A percentile compares a stretch with the other conserved stretches of the same genome.
Evolutionary conservation across 2,329 filamentous ascomycete genomes (phyloP).

Genomic region (Dothideomycetes sp.): DNA sequence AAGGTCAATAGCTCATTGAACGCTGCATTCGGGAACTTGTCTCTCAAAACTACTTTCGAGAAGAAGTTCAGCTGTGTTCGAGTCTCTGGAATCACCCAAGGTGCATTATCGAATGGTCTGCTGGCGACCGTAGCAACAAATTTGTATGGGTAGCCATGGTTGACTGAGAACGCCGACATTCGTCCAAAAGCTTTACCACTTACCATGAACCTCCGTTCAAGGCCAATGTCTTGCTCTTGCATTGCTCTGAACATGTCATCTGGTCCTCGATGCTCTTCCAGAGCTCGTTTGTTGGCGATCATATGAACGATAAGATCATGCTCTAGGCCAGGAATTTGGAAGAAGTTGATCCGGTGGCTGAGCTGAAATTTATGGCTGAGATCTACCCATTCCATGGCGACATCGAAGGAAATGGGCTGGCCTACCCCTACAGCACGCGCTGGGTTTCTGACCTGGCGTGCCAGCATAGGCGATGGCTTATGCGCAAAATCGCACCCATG

Average conservation of each 20-base stretch:
- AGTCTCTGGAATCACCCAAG: slow-evolving; percentile 34
- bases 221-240: slow-evolving; percentile 28
- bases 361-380: background rate
- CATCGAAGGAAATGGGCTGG: background rate
- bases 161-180: slow-evolving; percentile 24
- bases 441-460: background rate
- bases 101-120: slow-evolving; percentile 39
- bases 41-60: background rate
- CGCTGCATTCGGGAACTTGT: background rate
- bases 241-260: slow-evolving; percentile 48
- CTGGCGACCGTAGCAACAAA: slow-evolving; percentile 48
- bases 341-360: background rate
- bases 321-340: slow-evolving; percentile 31
- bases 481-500: slow-evolving; percentile 40
- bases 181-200: slow-evolving; percentile 13
- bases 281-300: slow-evolving; percentile 43
- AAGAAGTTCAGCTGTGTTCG: slow-evolving; percentile 33
- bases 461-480: slow-evolving; percentile 18
- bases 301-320: slow-evolving; percentile 42
- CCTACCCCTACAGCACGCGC: background rate
- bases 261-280: slow-evolving; percentile 42
- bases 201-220: slow-evolving; percentile 17
- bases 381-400: background rate
- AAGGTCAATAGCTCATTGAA: slow-evolving; percentile 56
- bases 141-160: slow-evolving; percentile 52